Evolutionary conservation across 2,329 filamentous ascomycete species (phyloP), one percentile per base, ranked within the genome.

Genomic region (Aureobasidium sp.): DNA sequence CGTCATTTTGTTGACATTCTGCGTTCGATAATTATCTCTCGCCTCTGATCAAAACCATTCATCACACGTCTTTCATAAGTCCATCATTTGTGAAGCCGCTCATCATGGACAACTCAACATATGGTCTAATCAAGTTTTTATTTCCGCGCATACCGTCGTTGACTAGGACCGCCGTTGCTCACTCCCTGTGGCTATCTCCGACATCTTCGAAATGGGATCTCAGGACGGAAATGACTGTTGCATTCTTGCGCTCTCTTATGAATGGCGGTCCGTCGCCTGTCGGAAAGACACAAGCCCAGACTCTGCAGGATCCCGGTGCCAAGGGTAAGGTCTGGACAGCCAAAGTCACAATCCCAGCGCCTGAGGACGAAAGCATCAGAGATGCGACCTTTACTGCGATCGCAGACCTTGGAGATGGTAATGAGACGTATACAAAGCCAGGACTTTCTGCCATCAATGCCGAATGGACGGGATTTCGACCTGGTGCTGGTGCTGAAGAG

Each of bases 321-420:
- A 92, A 90, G 71, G 91, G 91, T 3, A 84, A 83, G 48, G 85
- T 94, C 66, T 97, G 92, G 92, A 81, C 96, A 27, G 87, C 86
- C 68, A 88, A 84, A 61, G 86, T 89, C 46, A 83, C 81, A 0
- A 77, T 90, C 17, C 82, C 84, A 0, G 76, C 77, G 2, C 88
- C 87, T 0, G 64, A 55, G 9, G 68, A 82, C 48, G 76, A 79
- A 46, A 66, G 64, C 7, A 71, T 86, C 15, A 76, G 82, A n/a
- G 80, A 87, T 47, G 78, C 81, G 1, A 70, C 92, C 29, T 76
- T 85, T 65, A 75, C 75, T 34, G 82, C 81, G 3, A 83, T 92
- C 48, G 77, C 84, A 27, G 78, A 77, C 1, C 71, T 88, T 72
- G 78, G 77, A 56, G 73, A 76, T 1, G 74, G 73, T 1, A 68